Evolutionary conservation across 2,329 filamentous ascomycete genomes (phyloP).

Genomic region (Nannizziopsis arthrosporioides): DNA sequence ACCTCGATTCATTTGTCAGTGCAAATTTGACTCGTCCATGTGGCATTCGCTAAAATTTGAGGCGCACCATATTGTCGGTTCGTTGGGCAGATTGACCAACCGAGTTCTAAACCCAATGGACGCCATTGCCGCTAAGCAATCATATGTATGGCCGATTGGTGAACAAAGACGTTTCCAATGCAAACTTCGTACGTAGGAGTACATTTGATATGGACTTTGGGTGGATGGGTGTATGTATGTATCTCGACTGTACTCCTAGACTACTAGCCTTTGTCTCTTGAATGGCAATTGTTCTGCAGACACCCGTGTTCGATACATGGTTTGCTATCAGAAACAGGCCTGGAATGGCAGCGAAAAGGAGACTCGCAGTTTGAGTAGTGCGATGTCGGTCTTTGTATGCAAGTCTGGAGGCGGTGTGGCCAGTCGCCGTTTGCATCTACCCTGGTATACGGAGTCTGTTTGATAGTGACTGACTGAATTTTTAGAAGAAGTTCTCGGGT

Average conservation of each 20-base stretch:
- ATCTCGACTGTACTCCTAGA: not conserved
- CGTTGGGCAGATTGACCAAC: not conserved
- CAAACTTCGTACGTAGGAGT: not conserved
- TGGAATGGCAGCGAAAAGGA: conserved; percentile 2
- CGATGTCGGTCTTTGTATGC: not conserved
- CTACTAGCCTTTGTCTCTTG: not conserved
- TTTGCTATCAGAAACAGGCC: conserved; percentile 1
- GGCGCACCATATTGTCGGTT: conserved; percentile 5
- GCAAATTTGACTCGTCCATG: conserved; percentile 5
- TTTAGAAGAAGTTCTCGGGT: not conserved
- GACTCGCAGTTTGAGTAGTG: not conserved
- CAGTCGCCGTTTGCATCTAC: not conserved
- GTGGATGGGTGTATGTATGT: not conserved
- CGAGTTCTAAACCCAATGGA: not conserved
- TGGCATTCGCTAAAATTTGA: conserved; percentile 1
- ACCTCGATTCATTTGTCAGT: not conserved
- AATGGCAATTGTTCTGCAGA: conserved; percentile 2
- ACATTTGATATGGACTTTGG: not conserved
- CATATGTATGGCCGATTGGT: not conserved
- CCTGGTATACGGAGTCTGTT: not conserved
- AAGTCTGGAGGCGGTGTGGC: conserved; percentile 3
- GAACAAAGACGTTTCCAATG: not conserved
- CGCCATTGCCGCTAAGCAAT: conserved; percentile 4
- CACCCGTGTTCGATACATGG: conserved; percentile 1
- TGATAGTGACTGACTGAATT: not conserved